These are phyloP conservation scores for Globisporangium cylindrosporum DNA, from an alignment of 352 stramenopile species.

Conservation along the genomic window DNA sequence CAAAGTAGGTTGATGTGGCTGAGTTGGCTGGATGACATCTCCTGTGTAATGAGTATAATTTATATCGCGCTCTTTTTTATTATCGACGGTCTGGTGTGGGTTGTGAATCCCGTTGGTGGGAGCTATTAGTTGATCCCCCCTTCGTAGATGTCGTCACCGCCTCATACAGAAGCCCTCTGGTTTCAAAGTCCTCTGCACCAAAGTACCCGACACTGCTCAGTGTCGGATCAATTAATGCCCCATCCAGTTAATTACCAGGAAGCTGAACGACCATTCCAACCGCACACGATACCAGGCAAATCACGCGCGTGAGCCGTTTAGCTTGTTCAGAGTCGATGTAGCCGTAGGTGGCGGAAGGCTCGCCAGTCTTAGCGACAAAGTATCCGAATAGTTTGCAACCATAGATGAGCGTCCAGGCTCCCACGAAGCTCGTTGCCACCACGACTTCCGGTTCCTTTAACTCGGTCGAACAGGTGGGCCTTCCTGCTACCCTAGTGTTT, in stretches of 20 bases:
- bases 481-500: too few relatives aligned
- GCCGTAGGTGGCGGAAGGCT: not conserved
- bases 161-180: not conserved
- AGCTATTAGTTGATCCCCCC: not conserved
- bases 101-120: not conserved
- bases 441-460: too few relatives aligned
- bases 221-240: not conserved
- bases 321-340: not conserved
- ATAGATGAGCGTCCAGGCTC: too few relatives aligned
- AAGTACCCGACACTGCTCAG: not conserved
- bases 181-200: not conserved
- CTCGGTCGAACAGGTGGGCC: too few relatives aligned
- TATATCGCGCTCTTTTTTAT: not conserved
- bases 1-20: not conserved
- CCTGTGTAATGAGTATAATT: slow-evolving; percentile 1
- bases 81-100: not conserved
- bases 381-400: not conserved
- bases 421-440: too few relatives aligned
- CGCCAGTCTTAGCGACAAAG: not conserved
- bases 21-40: not conserved
- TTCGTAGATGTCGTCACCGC: not conserved
- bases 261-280: not conserved
- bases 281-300: not conserved
- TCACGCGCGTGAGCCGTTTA: not conserved
- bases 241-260: not conserved